phyloP scores from a whole-genome alignment of 495 filamentous ascomycete species.

The Penicillium riverlandense region DNA sequence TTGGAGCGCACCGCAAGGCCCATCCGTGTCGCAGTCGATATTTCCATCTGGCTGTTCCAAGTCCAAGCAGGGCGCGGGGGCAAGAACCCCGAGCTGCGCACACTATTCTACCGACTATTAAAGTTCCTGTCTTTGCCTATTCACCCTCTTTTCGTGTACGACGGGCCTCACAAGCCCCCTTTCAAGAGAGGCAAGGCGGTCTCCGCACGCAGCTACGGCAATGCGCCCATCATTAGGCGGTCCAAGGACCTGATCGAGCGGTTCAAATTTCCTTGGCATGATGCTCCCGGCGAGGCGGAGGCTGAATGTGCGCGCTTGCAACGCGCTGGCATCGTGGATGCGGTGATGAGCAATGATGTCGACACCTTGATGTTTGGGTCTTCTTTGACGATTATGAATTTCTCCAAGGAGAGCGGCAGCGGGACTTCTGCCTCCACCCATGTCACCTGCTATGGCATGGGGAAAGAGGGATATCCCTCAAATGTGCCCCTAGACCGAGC shows the following conservation, averaged over 20 bases:
- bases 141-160: slow-evolving; percentile 91
- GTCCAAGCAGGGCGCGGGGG: slow-evolving; percentile 80
- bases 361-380: slow-evolving; percentile 98
- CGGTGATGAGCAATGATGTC: slow-evolving; percentile 93
- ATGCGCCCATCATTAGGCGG: slow-evolving; percentile 44
- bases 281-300: slow-evolving; percentile 92
- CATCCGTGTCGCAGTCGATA: slow-evolving; percentile 84
- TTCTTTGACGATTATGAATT: slow-evolving; percentile 68
- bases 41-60: slow-evolving; percentile 97
- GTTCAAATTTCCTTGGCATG: slow-evolving; percentile 79
- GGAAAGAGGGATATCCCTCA: slow-evolving; percentile 18
- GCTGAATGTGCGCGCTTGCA: slow-evolving; percentile 92
- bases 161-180: slow-evolving; percentile 80
- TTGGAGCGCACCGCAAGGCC: slow-evolving; percentile 64
- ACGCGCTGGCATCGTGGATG: slow-evolving; percentile 79
- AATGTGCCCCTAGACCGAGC: slow-evolving; percentile 61
- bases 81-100: slow-evolving; percentile 83
- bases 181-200: slow-evolving; percentile 73
- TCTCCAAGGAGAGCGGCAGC: slow-evolving; percentile 63
- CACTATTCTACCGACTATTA: slow-evolving; percentile 85
- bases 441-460: slow-evolving; percentile 67
- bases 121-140: slow-evolving; percentile 75
- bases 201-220: slow-evolving; percentile 31
- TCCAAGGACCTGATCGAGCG: slow-evolving; percentile 74
- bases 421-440: slow-evolving; percentile 70